Evolutionary conservation across 306 rosid genomes (phyloP), one percentile per base, ranked within the genome.

Genomic region (Corylus americana): DNA sequence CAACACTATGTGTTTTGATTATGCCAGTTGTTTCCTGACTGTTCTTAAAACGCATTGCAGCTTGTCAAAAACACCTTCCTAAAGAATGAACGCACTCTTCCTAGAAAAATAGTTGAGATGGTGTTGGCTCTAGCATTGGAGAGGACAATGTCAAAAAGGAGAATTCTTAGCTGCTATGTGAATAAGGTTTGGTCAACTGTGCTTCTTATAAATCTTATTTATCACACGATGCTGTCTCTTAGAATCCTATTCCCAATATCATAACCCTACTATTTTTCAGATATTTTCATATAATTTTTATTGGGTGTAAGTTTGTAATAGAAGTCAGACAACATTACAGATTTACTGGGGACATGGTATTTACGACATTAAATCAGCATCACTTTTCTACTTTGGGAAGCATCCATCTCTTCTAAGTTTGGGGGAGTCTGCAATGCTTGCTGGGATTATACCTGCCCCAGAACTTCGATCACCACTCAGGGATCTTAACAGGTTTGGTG

Each of bases 261-360:
- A 22, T 0, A 7, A 16, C 66, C 14, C 29, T 59, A 25, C 16
- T 3, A 0, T 59, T 22, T 10, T 25, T 25, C 37, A 59, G 16
- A 22, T 59, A 59, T 16, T 59, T 59, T 59, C 66, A 10, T 59
- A 10, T 4, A 11, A 59, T 59, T 27, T 37, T 59, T 20, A 11
- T 0, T n/a, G 64, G 35, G 27, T 42, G 45, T 58, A 22, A 9
- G 14, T 4, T 58, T 55, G 49, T 82, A 55, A 82, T 74, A 77
- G 35, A 82, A 12, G 3, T 73, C 5, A 55, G 63, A 31, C 7
- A 78, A 39, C 29, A 20, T 37, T 55, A n/a, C 81, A 83, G 84
- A 76, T 84, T 31, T 80, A 83, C 22, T 84, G 84, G 84, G 84
- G 87, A 71, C 87, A 84, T 71, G 87, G 84, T 53, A 76, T 83